phyloP scores from a whole-genome alignment of 257 asterid species.

The Solanum ossicruentum region DNA sequence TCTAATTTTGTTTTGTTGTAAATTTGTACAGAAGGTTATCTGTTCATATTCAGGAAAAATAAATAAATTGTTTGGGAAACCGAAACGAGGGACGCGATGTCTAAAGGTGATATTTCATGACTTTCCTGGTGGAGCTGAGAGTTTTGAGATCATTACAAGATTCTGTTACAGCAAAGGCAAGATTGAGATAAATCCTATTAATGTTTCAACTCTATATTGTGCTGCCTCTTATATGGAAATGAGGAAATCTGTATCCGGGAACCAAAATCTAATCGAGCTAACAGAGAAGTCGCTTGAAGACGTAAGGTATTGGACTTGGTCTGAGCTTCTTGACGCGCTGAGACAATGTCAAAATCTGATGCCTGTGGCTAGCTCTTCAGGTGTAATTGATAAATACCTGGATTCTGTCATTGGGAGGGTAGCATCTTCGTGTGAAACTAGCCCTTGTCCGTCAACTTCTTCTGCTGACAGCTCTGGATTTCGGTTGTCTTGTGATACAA shows the following conservation, averaged over 20 bases:
- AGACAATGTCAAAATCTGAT: conserved; percentile 43
- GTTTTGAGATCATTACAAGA: conserved; percentile 60
- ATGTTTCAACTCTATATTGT: conserved; percentile 34
- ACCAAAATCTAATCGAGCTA: conserved; percentile 32
- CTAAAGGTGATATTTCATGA: conserved; percentile 67
- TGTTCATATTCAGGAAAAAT: conserved; percentile 53
- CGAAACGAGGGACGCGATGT: conserved; percentile 17
- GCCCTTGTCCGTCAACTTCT: conserved; percentile 66
- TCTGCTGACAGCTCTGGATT: conserved; percentile 62
- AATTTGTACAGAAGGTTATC: conserved; percentile 38
- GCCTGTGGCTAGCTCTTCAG: conserved; percentile 19
- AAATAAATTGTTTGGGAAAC: conserved; percentile 28
- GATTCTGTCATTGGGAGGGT: conserved; percentile 40
- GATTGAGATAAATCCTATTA: conserved; percentile 34
- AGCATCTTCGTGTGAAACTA: conserved; percentile 39
- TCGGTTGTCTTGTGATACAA: conserved; percentile 56
- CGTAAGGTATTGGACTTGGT: conserved; percentile 60
- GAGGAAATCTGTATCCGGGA: conserved; percentile 21
- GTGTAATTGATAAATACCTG: conserved; percentile 32
- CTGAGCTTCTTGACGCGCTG: conserved; percentile 51
- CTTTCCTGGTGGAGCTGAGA: conserved; percentile 81
- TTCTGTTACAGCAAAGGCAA: conserved; percentile 58
- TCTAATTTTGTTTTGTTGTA: background rate
- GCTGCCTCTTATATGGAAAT: conserved; percentile 69
- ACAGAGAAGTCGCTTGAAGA: conserved; percentile 43